Conservation (phyloP, 371 early-diverging fungal species). For the Gilbertella persicaria region DNA sequence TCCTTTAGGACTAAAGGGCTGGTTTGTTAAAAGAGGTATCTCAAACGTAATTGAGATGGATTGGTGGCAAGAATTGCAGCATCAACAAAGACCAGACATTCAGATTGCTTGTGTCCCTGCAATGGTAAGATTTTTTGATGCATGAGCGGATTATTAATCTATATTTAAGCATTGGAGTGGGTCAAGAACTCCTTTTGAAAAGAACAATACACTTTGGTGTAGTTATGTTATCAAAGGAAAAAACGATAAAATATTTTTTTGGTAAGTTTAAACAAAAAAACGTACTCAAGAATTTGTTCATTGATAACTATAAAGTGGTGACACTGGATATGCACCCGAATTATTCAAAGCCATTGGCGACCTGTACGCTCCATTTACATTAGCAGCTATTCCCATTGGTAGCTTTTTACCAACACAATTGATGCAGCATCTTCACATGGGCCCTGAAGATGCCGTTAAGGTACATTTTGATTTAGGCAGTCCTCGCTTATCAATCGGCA, state of each 20-base stretch:
- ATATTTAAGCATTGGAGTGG: conserved; percentile 60
- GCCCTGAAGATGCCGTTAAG: conserved; percentile 56
- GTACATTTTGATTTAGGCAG: conserved; percentile 50
- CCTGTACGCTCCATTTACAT: conserved; percentile 51
- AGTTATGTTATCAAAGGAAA: conserved; percentile 54
- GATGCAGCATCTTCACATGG: conserved; percentile 63
- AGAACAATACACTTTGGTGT: conserved; percentile 63
- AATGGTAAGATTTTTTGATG: conserved; percentile 29
- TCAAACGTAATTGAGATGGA: conserved; percentile 56
- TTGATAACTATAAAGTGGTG: conserved; percentile 40
- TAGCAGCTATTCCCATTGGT: conserved; percentile 66
- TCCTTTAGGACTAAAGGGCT: conserved; percentile 54
- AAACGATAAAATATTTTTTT: conserved; percentile 53
- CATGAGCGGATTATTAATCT: neutral
- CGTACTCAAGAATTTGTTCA: neutral
- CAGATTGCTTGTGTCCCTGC: conserved; percentile 57
- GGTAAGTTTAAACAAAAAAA: conserved; percentile 28
- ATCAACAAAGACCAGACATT: conserved; percentile 38
- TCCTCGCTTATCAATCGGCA: conserved; percentile 51
- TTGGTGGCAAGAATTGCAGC: conserved; percentile 64
- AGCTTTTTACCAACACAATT: conserved; percentile 54
- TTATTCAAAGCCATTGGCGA: conserved; percentile 59
- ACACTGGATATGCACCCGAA: conserved; percentile 60
- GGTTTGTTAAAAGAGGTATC: conserved; percentile 53
- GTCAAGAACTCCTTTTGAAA: conserved; percentile 57